Conservation (phyloP, 2,329 filamentous ascomycete genomes). For the Phaeophleospora eucalypticola region DNA sequence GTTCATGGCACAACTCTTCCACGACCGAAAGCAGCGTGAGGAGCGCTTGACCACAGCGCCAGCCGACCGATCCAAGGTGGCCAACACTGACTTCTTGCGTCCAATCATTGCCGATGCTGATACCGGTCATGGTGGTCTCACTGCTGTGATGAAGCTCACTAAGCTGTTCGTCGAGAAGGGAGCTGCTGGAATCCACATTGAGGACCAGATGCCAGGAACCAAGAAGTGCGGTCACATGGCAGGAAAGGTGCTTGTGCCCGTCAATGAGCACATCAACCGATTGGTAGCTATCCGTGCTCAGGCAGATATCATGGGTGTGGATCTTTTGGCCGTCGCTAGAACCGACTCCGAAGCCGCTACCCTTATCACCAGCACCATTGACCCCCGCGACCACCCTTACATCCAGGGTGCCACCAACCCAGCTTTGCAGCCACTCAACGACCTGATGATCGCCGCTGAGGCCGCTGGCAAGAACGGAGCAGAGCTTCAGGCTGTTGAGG, state of each 20-base stretch:
- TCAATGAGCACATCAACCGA: slow-evolving; percentile 96
- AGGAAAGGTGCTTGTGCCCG: slow-evolving; percentile 93
- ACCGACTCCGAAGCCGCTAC: slow-evolving; percentile 98
- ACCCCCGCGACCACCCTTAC: slow-evolving; percentile 91
- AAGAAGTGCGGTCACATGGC: slow-evolving; percentile 99
- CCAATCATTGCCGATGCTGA: slow-evolving; percentile 97
- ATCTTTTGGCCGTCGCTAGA: slow-evolving; percentile 85
- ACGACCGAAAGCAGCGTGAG: slow-evolving; percentile 97
- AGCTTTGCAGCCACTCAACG: slow-evolving; percentile 74
- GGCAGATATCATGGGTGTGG: slow-evolving; percentile 94
- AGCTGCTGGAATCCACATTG: slow-evolving; percentile 95
- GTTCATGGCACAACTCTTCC: slow-evolving; percentile 98
- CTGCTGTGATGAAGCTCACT: slow-evolving; percentile 99
- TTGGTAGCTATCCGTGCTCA: slow-evolving; percentile 94
- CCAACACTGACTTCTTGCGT: slow-evolving; percentile 87
- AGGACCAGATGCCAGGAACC: slow-evolving; percentile 95
- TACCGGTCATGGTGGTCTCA: slow-evolving; percentile 93
- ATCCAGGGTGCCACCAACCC: slow-evolving; percentile 88
- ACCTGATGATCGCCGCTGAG: slow-evolving; percentile 87
- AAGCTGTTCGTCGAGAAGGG: slow-evolving; percentile 97
- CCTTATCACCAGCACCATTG: slow-evolving; percentile 93
- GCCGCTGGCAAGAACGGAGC: slow-evolving; percentile 72
- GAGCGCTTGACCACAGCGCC: slow-evolving; percentile 78
- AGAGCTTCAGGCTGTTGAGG: slow-evolving; percentile 86
- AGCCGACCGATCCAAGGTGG: slow-evolving; percentile 64